Evolutionary conservation across 495 filamentous ascomycete genomes (phyloP).

Genomic region (Trichoderma erinaceum): DNA sequence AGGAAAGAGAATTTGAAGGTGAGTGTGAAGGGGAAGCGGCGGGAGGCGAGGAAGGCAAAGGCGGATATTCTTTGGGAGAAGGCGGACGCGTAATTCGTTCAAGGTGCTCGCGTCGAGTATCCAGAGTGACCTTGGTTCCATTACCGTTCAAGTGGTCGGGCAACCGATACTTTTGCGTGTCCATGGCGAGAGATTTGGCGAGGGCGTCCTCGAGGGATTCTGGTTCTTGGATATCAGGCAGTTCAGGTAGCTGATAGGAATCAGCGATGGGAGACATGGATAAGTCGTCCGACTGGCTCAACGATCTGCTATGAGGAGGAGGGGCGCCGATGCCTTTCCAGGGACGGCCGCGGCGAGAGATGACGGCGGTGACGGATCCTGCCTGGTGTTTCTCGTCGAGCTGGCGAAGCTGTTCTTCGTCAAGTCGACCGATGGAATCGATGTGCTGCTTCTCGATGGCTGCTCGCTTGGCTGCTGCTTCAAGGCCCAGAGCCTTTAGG

Average conservation of each 20-base stretch:
- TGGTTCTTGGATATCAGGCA: slow-evolving; percentile 37
- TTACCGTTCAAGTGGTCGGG: slow-evolving; percentile 55
- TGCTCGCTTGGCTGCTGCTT: slow-evolving; percentile 35
- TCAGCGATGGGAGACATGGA: slow-evolving; percentile 2
- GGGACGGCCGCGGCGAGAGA: slow-evolving; percentile 56
- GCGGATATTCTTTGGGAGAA: slow-evolving; percentile 26
- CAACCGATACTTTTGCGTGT: slow-evolving; percentile 59
- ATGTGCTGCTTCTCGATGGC: slow-evolving; percentile 31
- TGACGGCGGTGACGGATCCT: slow-evolving; percentile 42
- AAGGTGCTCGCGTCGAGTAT: slow-evolving; percentile 46
- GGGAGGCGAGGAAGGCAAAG: slow-evolving; percentile 19
- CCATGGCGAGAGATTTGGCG: slow-evolving; percentile 30
- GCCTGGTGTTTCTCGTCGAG: slow-evolving; percentile 58
- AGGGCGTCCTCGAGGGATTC: slow-evolving; percentile 23
- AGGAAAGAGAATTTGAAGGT: not conserved
- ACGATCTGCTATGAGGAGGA: slow-evolving; percentile 13
- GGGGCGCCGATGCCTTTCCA: slow-evolving; percentile 51
- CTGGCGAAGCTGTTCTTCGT: slow-evolving; percentile 64
- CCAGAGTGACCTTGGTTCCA: slow-evolving; percentile 52
- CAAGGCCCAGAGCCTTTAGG: slow-evolving; percentile 64
- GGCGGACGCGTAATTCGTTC: slow-evolving; percentile 36
- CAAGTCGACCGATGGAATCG: slow-evolving; percentile 61
- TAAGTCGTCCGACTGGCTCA: slow-evolving; percentile 1
- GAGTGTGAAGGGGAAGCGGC: slow-evolving; percentile 21
- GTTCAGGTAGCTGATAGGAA: slow-evolving; percentile 35